These are phyloP conservation scores for Gorgonomyces haynaldii DNA, from an alignment of 192 early-diverging fungal species.

Conservation along the genomic window DNA sequence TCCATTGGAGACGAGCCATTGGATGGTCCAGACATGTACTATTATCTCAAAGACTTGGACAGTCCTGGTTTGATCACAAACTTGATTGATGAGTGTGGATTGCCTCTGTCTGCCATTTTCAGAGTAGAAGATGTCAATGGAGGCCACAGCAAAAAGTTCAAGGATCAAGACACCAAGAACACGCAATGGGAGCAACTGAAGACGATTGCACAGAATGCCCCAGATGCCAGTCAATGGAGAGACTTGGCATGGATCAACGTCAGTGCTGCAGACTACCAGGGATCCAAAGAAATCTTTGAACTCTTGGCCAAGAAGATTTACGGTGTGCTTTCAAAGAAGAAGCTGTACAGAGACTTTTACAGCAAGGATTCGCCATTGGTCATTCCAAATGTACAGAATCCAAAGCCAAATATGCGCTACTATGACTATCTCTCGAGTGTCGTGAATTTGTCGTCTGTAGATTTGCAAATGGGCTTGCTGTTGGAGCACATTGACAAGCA, in stretches of 20 bases:
- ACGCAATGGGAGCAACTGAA: constrained; percentile 1
- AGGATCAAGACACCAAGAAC: neutral
- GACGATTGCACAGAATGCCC: constrained; percentile 6
- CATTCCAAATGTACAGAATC: constrained; percentile 13
- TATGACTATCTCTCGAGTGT: constrained; percentile 10
- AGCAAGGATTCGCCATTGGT: constrained; percentile 10
- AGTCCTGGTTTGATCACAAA: constrained; percentile 19
- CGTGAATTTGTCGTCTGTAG: constrained; percentile 1
- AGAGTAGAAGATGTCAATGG: constrained; percentile 5
- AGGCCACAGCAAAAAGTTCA: neutral
- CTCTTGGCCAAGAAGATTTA: constrained; percentile 22
- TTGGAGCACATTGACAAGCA: constrained; percentile 7
- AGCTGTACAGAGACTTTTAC: constrained; percentile 24
- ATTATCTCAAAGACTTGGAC: constrained; percentile 30
- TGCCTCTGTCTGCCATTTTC: constrained; percentile 23
- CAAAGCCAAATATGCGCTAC: constrained; percentile 5
- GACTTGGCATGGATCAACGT: constrained; percentile 12
- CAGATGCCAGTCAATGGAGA: constrained; percentile 23
- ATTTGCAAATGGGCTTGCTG: constrained; percentile 14
- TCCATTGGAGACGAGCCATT: constrained; percentile 43
- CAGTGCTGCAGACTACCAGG: neutral
- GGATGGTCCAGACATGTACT: constrained; percentile 39
- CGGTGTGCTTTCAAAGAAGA: constrained; percentile 12
- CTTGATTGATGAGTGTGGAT: constrained; percentile 29
- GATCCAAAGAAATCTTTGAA: constrained; percentile 28